A percentile compares a stretch with the other conserved stretches of the same genome.
These are phyloP conservation scores for Leccinum discolor DNA, from an alignment of 1,284 basidiomycete genomes.

Conservation along the genomic window DNA sequence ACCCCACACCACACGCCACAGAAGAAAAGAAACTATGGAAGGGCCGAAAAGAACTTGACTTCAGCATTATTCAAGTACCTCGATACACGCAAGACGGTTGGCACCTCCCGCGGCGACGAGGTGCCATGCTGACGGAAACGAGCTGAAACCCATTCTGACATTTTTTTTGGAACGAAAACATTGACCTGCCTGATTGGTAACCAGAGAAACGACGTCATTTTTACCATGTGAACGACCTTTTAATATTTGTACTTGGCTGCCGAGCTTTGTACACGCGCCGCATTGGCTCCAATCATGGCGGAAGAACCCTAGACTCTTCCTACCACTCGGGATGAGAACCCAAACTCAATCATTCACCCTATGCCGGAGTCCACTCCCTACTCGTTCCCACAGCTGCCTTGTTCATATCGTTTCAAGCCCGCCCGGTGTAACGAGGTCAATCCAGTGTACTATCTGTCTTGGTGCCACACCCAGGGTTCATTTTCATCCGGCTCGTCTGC, in stretches of 20 bases:
- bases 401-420: background rate
- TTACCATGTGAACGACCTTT: conserved; percentile 12
- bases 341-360: background rate
- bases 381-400: conserved; percentile 1
- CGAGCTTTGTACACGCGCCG: background rate
- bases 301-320: background rate
- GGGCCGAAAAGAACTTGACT: background rate
- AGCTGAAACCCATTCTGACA: conserved; percentile 21
- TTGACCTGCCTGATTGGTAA: conserved; percentile 14
- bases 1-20: conserved; percentile 21
- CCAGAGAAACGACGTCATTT: conserved; percentile 27
- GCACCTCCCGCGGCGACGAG: conserved; percentile 8
- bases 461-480: conserved; percentile 5
- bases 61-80: conserved; percentile 6
- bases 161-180: background rate
- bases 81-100: background rate
- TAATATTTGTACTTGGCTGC: conserved; percentile 5
- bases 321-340: background rate
- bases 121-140: conserved; percentile 11
- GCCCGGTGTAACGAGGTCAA: background rate
- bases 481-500: conserved; percentile 12
- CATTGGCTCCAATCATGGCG: background rate
- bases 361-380: background rate
- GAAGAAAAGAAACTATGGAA: conserved; percentile 8
- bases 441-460: background rate